These are phyloP conservation scores for Cyclotella kingstonii DNA, from an alignment of 108 stramenopile genomes.

Conservation along the genomic window DNA sequence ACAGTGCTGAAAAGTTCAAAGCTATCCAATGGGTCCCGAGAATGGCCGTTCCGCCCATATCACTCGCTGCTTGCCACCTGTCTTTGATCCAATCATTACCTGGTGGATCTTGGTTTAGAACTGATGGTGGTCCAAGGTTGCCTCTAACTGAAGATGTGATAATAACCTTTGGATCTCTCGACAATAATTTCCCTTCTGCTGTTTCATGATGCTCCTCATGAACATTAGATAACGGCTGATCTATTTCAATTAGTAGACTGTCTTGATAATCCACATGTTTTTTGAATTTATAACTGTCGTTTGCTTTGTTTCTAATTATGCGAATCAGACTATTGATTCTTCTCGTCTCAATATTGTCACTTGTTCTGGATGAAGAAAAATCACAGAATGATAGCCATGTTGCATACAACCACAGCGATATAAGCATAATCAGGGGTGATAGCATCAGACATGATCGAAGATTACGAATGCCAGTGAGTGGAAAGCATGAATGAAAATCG, in stretches of 20 bases:
- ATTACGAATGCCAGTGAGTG: not conserved
- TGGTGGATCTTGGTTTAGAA: slow-evolving; percentile 57
- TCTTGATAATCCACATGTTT: not conserved
- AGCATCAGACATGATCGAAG: not conserved
- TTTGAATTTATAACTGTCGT: not conserved
- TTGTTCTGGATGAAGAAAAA: not conserved
- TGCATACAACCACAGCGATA: slow-evolving; percentile 1
- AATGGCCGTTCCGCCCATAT: slow-evolving; percentile 81
- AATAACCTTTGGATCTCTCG: slow-evolving; percentile 15
- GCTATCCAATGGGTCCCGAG: slow-evolving; percentile 66
- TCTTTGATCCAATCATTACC: slow-evolving; percentile 76
- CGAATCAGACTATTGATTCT: no score
- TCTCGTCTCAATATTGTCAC: not conserved
- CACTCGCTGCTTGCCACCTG: slow-evolving; percentile 82
- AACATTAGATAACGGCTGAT: not conserved
- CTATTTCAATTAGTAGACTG: not conserved
- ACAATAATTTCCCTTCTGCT: slow-evolving; percentile 5
- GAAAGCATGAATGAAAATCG: not conserved
- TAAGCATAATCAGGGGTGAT: not conserved
- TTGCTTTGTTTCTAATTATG: not conserved
- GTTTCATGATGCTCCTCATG: not conserved
- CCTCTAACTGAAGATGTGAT: slow-evolving; percentile 58
- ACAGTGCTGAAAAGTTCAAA: slow-evolving; percentile 47
- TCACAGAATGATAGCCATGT: not conserved
- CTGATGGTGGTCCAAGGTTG: slow-evolving; percentile 71